A percentile compares a stretch with the other conserved stretches of the same genome.
Conservation (phyloP, 371 early-diverging fungal genomes). For the Entomophthora muscae region DNA sequence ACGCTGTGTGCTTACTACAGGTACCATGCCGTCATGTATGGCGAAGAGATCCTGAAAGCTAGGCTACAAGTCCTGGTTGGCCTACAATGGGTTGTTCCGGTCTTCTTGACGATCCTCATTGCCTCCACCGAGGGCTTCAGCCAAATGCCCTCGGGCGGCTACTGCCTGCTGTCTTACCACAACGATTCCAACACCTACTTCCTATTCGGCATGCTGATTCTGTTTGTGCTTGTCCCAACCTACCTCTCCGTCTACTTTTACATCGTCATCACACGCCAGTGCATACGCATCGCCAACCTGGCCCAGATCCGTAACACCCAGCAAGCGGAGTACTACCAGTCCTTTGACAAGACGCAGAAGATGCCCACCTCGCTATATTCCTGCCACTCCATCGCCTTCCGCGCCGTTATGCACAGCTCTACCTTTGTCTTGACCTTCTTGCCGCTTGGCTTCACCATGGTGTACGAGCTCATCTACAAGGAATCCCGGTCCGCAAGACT, state of each 20-base stretch:
- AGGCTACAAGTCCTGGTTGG: neutral
- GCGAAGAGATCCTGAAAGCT: neutral
- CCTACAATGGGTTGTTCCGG: neutral
- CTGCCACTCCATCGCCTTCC: too few relatives aligned
- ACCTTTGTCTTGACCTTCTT: slow-evolving; percentile 1
- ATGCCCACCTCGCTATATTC: too few relatives aligned
- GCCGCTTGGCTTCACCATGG: neutral
- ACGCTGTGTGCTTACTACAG: slow-evolving; percentile 3
- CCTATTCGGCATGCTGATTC: neutral
- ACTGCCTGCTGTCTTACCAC: slow-evolving; percentile 1
- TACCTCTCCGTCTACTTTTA: slow-evolving; percentile 1
- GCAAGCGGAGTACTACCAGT: too few relatives aligned
- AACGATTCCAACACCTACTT: neutral
- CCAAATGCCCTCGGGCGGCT: slow-evolving; percentile 5
- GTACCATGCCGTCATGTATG: neutral
- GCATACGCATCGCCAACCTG: neutral
- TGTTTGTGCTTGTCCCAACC: neutral
- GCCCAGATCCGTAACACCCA: neutral
- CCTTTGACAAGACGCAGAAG: too few relatives aligned
- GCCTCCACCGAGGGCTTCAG: neutral
- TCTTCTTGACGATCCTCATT: neutral
- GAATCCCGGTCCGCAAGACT: neutral
- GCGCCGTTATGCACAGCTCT: neutral
- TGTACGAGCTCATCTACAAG: neutral
- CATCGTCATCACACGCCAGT: neutral